Evolutionary conservation across 2,329 filamentous ascomycete genomes (phyloP), one percentile per base, ranked within the genome.

Genomic region (Fusarium guadeloupense): DNA sequence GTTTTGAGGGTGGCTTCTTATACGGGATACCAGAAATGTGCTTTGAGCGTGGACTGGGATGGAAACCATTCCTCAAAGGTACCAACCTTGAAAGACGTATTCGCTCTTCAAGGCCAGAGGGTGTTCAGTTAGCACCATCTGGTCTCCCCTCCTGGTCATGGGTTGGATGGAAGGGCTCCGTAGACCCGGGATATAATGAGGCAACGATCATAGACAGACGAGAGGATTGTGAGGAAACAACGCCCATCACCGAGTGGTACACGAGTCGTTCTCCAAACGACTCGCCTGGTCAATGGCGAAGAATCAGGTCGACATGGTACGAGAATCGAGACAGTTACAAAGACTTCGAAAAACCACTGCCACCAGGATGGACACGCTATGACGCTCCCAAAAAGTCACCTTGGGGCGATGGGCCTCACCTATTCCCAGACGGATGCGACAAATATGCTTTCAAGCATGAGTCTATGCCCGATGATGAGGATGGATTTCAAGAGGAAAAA

Each of bases 121-220:
- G 43, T 9, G 26, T 7, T 7, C 35, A 26, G 1, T 28, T 49
- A 1, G 7, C 1, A 7, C 33, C 52, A 1, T 52, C 40, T 3
- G 42, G 13, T 0, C 46, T 61, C 1, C 59, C 59, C 3, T 62
- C 56, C 0, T 61, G 59, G 59, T 61, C 56, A 2, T 62, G 56
- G 56, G 14, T 62, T 1, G 56, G 56, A 1, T 62, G 59, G 56
- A 10, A 42, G 6, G 59, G 52, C 1, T 9, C 7, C 1, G 0
- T 40, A 6, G 10, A 4, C 2, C 4, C 28, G 10, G 8, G 2
- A 2, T 20, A 21, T 2, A n/a, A 12, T 12, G 46, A 57, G 33
- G 43, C 17, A 3, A 9, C 9, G 5, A 14, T 5, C 7, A 33
- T 2, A n/a, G 2, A 6, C 0, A 19, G 47, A 58, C n/a, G n/a